Evolutionary conservation across 2,329 filamentous ascomycete species (phyloP), one percentile per base, ranked within the genome.

Genomic region (Aureobasidium sp.): DNA sequence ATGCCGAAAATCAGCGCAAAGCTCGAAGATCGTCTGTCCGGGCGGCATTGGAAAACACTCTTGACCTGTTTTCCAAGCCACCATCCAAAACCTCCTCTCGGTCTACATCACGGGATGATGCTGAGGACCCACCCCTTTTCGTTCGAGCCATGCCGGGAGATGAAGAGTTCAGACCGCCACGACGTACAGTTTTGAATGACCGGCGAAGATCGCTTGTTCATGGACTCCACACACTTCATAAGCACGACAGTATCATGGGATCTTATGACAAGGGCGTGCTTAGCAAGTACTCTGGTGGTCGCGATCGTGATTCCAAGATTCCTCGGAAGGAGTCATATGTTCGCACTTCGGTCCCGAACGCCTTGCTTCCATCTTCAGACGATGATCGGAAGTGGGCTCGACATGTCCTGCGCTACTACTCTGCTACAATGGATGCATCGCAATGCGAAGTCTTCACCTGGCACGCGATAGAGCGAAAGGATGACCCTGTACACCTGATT

Each of bases 151-250:
- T 51, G 35, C 25, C 35, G 25, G 48, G 48, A 3, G 48, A 51
- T 19, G 48, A 51, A n/a, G 48, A 40, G 6, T 51, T 40, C 37
- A 51, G n/a, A 17, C 48, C 48, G 2, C 32, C 48, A 10, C 40
- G 48, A 14, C 35, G 25, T n/a, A 24, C 35, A 22, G 48, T 51
- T 12, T 7, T 41, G 10, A 41, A 41, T 12, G 48, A 51, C 27
- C 48, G 48, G 14, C 12, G 48, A 40, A 30, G 48, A 14, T 51
- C 48, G n/a, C 48, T 51, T 8, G 48, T 51, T 24, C 37, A 51
- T 25, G 37, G 37, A 17, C 19, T 51, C n/a, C 48, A 51, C 12
- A 24, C 16, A 6, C 37, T 51, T 10, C 48, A 51, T 5, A 51
- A 41, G 27, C 48, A 41, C n/a, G 48, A 51, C 27, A 51, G 35